phyloP scores from a whole-genome alignment of 768 basidiomycete genomes.

The Suillus hirtellus region DNA sequence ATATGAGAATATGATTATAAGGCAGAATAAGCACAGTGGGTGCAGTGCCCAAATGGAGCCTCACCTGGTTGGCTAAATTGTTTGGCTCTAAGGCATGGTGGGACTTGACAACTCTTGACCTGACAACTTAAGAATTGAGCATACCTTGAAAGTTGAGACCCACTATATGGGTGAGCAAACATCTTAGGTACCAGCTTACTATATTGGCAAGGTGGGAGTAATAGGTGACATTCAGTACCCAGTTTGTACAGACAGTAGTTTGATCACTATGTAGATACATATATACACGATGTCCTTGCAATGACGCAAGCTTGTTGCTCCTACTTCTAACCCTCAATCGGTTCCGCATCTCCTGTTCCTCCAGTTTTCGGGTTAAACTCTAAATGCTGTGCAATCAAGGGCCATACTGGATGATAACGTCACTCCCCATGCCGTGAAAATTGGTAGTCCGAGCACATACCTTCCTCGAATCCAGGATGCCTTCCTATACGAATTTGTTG shows the following conservation, averaged over 20 bases:
- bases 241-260: no score
- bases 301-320: not conserved
- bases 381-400: constrained; percentile 59
- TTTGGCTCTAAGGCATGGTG: not conserved
- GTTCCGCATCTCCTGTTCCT: constrained; percentile 22
- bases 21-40: not conserved
- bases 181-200: no score
- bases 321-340: constrained; percentile 18
- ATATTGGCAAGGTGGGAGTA: no score
- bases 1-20: not conserved
- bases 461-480: constrained; percentile 88
- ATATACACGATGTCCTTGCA: constrained; percentile 1
- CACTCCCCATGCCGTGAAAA: constrained; percentile 2
- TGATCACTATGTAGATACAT: constrained; percentile 1
- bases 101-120: not conserved
- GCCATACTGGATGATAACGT: constrained; percentile 55
- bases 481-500: constrained; percentile 80
- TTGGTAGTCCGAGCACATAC: constrained; percentile 34
- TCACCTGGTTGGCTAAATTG: no score
- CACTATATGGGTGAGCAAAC: no score
- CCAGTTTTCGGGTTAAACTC: constrained; percentile 53
- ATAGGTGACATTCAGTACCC: no score
- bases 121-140: no score
- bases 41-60: not conserved
- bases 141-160: no score